These are phyloP conservation scores for Hibiscus syriacus DNA, from an alignment of 345 rosid genomes.

Conservation along the genomic window DNA sequence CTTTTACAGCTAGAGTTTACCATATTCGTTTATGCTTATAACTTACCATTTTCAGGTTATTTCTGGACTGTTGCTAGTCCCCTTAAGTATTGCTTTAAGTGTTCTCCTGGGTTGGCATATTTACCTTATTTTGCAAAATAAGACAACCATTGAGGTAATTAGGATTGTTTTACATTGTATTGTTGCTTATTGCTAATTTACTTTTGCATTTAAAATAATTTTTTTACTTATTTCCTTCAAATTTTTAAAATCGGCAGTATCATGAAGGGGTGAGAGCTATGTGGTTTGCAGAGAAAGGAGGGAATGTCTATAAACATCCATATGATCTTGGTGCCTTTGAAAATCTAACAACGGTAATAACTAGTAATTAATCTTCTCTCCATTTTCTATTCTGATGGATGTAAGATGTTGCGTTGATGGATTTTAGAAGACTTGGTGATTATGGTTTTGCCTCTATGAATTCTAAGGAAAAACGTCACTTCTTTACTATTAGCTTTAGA, in stretches of 20 bases:
- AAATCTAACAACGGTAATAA: conserved; percentile 57
- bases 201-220: neutral
- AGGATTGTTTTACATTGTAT: conserved; percentile 4
- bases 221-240: neutral
- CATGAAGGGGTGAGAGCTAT: conserved; percentile 92
- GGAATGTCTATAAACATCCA: conserved; percentile 74
- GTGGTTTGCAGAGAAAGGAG: conserved; percentile 96
- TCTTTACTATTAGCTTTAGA: neutral
- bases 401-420: neutral
- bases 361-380: neutral
- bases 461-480: neutral
- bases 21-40: conserved; percentile 4
- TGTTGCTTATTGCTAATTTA: neutral
- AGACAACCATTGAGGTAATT: conserved; percentile 85
- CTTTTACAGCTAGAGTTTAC: conserved; percentile 9
- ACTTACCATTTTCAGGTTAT: conserved; percentile 46
- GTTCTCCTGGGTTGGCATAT: conserved; percentile 88
- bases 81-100: conserved; percentile 51
- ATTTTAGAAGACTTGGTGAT: neutral
- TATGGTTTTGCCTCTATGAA: neutral
- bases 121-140: conserved; percentile 73
- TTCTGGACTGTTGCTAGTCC: conserved; percentile 60
- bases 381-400: conserved; percentile 4
- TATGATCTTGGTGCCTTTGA: conserved; percentile 66
- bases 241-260: conserved; percentile 40